Evolutionary conservation across 257 asterid genomes (phyloP), one percentile per base, ranked within the genome.

Genomic region (Solanum ahanhuiri): DNA sequence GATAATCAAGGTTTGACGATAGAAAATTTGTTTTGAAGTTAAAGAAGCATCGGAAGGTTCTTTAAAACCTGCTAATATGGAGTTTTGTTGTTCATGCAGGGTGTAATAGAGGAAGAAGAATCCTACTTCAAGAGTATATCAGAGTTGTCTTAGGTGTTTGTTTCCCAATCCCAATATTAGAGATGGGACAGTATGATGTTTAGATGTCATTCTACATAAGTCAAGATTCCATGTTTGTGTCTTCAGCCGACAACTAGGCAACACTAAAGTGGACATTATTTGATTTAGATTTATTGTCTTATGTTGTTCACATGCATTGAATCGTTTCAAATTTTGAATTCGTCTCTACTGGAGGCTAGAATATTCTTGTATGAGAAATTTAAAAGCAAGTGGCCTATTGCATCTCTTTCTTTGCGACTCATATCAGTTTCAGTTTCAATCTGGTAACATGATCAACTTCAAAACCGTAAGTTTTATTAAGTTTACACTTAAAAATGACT

Each of bases 1-100:
- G 93, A 96, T 95, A 93, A 89, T 96, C 60, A 90, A 95, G 98
- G 99, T 95, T 79, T 77, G 91, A 86, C 86, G 20, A 37, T 5
- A 20, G 37, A 39, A 30, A 33, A 81, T 85, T 57, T 57, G 11
- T 31, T 72, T 37, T 79, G 51, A 64, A 69, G 20, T 60, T 85
- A 45, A 30, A 7, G 73, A 30, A 2, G 48, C 69, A 81, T 33
- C n/a, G 2, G 25, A 23, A 63, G 33, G 31, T 86, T 71, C 41
- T 43, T 35, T 28, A 73, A n/a, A 43, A 34, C 86, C 39, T 67
- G 22, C 81, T 18, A 48, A 64, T 66, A 64, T 20, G 35, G 58
- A 45, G 88, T 43, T 87, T 85, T 67, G 45, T 81, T 72, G 83
- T 87, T 81, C 76, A 12, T 87, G 67, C 96, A 95, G 99, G 95